Evolutionary conservation across 306 rosid species (phyloP).

Genomic region (Rosa multiflora): DNA sequence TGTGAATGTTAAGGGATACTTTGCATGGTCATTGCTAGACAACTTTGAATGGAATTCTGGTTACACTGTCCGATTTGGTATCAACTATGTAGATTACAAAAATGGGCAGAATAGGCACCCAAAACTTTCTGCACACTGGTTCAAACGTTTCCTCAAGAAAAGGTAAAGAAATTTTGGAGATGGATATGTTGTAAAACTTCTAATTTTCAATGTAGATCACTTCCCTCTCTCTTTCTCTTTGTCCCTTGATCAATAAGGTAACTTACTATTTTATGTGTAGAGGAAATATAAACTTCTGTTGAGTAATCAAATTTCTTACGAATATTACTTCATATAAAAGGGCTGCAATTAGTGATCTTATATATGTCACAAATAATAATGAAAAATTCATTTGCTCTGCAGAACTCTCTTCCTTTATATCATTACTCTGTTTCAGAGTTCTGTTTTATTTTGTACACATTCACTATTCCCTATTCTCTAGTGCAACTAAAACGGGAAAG

Average conservation of each 20-base stretch:
- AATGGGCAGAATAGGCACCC: slow-evolving; percentile 47
- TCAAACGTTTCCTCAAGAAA: slow-evolving; percentile 45
- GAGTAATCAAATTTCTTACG: neutral
- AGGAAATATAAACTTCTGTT: neutral
- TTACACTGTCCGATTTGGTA: slow-evolving; percentile 57
- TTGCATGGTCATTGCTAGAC: slow-evolving; percentile 72
- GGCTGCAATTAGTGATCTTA: neutral
- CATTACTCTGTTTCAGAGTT: neutral
- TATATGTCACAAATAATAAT: neutral
- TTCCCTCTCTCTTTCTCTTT: neutral
- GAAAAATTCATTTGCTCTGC: neutral
- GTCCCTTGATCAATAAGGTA: neutral
- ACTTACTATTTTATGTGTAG: neutral
- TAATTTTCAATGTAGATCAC: neutral
- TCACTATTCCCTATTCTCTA: neutral
- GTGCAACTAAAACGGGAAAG: too few relatives aligned
- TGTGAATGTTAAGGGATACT: slow-evolving; percentile 64
- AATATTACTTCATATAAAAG: too few relatives aligned
- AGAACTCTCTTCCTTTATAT: too few relatives aligned
- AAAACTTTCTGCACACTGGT: slow-evolving; percentile 66
- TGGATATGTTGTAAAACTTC: neutral
- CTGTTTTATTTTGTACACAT: neutral
- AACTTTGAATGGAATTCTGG: slow-evolving; percentile 60
- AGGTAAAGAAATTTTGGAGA: neutral
- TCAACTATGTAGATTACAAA: slow-evolving; percentile 57